Percentiles rank a stretch among this genome's conserved stretches.
Evolutionary conservation across 331 rosid species (phyloP).

Genomic region (Arachis monticola): DNA sequence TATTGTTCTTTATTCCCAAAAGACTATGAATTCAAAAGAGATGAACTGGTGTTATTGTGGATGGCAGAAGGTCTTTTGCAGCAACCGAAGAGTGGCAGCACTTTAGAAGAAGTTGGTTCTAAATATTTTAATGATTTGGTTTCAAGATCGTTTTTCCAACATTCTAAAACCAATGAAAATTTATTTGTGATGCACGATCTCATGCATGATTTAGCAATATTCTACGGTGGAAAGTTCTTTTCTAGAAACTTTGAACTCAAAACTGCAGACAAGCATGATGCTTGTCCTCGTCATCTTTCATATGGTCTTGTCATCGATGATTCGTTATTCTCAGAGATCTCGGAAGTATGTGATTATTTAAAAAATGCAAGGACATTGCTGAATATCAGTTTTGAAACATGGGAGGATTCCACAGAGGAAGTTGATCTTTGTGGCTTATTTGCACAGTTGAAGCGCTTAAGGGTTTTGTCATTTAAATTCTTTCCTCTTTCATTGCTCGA

Average conservation of each 20-base stretch:
- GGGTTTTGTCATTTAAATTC: no score
- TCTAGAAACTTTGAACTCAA: no score
- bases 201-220: neutral
- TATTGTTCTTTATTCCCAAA: no score
- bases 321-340: neutral
- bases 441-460: neutral
- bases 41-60: no score
- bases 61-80: no score
- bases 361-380: neutral
- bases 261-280: no score
- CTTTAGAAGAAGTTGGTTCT: neutral
- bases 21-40: no score
- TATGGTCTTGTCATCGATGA: no score
- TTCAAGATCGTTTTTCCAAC: neutral
- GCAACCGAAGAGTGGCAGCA: no score
- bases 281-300: neutral
- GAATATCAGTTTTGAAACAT: neutral
- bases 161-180: neutral
- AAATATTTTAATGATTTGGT: neutral
- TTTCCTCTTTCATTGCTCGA: neutral
- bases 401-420: neutral
- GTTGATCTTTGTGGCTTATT: neutral
- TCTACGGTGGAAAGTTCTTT: no score
- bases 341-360: neutral
- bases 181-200: neutral